Base-by-base conservation (phyloP, 106 monocot genomes). In the Dendrobium nobile region DNA sequence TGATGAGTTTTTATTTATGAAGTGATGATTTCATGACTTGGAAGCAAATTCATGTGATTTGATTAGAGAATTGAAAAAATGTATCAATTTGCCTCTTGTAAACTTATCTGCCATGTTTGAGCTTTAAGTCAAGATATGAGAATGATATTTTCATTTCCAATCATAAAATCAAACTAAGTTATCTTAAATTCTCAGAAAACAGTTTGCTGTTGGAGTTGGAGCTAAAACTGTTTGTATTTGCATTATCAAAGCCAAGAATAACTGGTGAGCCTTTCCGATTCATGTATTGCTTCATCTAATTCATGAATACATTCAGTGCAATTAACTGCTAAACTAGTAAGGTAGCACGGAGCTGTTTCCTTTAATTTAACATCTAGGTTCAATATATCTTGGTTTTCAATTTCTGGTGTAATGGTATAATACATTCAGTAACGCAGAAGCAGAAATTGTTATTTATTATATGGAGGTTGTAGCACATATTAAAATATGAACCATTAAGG, bases 151-250 rank as follows among this genome's bases (percentile, higher is more conserved):
- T 43, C 7, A 43, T 74, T n/a, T 74, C 43, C 27, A 74, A 10
- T 47, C 27, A 2, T 27, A 13, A 76, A 74, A 10, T 47, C 27
- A 2, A 13, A 76, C 76, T 26, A 48, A 44, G 47, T 43, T 43
- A 48, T 76, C 24, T 76, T 41, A 47, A 26, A 76, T 87, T 87
- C 82, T 68, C 93, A 99, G 99, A 99, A 90, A 99, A 99, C 79
- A 99, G 78, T 99, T 99, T 86, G 99, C 99, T 77, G 99, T 99
- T 40, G 99, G 99, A 87, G 95, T 95, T 80, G 99, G 99, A 44
- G 95, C 92, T 61, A 99, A 95, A 85, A 91, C 93, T 84, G 90
- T 99, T 72, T 99, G 95, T 68, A 84, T 99, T 79, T 99, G 99
- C 86, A 99, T 84, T 99, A 99, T 75, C n/a, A n/a, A 95, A 99